Conservation (phyloP, 1,284 basidiomycete species). For the Malassezia restricta region DNA sequence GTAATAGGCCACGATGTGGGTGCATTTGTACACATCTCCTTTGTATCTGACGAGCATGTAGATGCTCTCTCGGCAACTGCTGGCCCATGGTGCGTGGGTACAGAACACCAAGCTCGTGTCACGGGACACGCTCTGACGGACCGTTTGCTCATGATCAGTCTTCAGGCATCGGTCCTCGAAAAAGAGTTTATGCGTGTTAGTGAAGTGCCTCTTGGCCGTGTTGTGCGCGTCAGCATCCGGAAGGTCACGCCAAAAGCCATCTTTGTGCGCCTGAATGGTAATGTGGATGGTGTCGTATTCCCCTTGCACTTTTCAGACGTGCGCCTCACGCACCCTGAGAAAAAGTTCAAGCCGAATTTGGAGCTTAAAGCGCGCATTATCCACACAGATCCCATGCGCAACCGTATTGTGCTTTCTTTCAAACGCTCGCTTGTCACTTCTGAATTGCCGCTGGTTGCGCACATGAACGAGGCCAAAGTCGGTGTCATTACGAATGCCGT, state of each 20-base stretch:
- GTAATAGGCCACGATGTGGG: constrained; percentile 23
- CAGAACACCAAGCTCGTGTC: constrained; percentile 68
- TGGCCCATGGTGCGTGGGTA: constrained; percentile 30
- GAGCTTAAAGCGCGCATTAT: constrained; percentile 82
- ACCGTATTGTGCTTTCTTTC: constrained; percentile 72
- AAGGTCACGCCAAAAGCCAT: constrained; percentile 33
- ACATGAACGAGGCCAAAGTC: constrained; percentile 57
- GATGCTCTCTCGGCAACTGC: constrained; percentile 56
- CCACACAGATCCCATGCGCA: constrained; percentile 66
- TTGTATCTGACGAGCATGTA: constrained; percentile 79
- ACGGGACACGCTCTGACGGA: constrained; percentile 78
- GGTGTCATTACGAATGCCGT: constrained; percentile 72
- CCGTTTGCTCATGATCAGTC: constrained; percentile 70
- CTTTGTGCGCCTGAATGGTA: constrained; percentile 37
- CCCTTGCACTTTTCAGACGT: constrained; percentile 83
- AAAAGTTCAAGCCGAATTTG: constrained; percentile 73
- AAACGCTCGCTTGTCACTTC: constrained; percentile 85
- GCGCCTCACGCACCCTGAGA: constrained; percentile 57
- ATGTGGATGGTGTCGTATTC: constrained; percentile 73
- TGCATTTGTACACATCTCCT: constrained; percentile 58
- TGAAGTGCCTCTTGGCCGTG: constrained; percentile 53
- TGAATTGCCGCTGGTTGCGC: constrained; percentile 51
- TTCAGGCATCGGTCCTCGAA: constrained; percentile 70
- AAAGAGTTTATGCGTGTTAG: constrained; percentile 75
- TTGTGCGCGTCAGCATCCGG: constrained; percentile 30